Base-by-base conservation (phyloP, 352 stramenopile species). In the Pythium inflatum region DNA sequence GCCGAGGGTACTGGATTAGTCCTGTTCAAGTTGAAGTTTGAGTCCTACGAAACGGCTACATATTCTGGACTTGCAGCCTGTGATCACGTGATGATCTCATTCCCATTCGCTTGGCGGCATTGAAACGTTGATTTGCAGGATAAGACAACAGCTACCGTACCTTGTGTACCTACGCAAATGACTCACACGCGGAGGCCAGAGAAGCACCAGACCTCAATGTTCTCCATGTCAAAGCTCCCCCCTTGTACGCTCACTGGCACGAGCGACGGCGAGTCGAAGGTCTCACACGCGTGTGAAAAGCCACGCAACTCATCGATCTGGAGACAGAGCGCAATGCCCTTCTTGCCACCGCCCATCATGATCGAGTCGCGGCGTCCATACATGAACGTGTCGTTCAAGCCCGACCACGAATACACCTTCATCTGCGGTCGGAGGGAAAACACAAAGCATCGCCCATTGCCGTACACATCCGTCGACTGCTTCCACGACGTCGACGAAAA, bases 391-490 rank as follows among this genome's bases (percentile, higher is more conserved):
- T 73, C 82, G 56, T 93, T 81, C 8, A 86, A 65, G 2, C 83
- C 86, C 0, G 81, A 87, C 86, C 86, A 93, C 36, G 68, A 56
- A 56, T 83, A 88, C 30, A 79, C 76, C 1, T 76, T 68, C 80
- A 90, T 85, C 16, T 82, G 74, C 7, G 83, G 75, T 1, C 82
- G 79, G n/a, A 92, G 63, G 5, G 79, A 82, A 62, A 93, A 92
- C 46, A 92, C 86, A 40, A 93, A 93, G 27, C 82, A 81, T 18
- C 86, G 80, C 3, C 86, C 86, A 43, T 93, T 93, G n/a, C 86
- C 86, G 48, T 90, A 91, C n/a, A 92, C 75, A 1, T 60, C 68
- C 27, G 51, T 65, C 2, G 76, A 81, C 20, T 81, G 73, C 64
- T 81, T 79, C 78, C 85, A 90, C 50, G 86, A 89, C 9, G 83